Base-by-base conservation (phyloP, 2,329 filamentous ascomycete genomes). In the Penicillium sp. region DNA sequence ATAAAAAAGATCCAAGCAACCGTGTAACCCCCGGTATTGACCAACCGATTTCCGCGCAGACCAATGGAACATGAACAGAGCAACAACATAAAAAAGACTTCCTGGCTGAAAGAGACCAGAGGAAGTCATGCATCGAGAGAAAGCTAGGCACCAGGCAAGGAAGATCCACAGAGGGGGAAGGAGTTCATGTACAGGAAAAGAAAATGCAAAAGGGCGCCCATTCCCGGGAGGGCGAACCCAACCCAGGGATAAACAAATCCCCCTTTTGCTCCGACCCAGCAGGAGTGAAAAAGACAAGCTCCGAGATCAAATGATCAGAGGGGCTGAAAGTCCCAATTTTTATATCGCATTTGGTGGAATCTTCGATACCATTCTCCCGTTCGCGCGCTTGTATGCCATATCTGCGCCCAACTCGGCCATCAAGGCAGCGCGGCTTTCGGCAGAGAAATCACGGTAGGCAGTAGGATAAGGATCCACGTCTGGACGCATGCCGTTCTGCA, bases 401-500 rank as follows among this genome's bases (percentile, higher is more conserved):
- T 73, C 70, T 26, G 69, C 68, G 7, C 69, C 68, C n/a, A 68
- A 53, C 22, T 72, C 68, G 37, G 61, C 66, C 63, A 70, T 70
- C n/a, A 70, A 62, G 9, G 68, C 63, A 22, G 64, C 63, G 22
- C 70, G 67, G 26, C 67, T 68, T 33, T 71, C 70, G 10, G 70
- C 69, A 3, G 73, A 70, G 49, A 67, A 67, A 40, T 74, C 69
- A 13, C 71, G 73, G 45, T 68, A 66, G 10, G 59, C 45, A n/a
- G 40, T 61, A 17, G 69, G 59, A 67, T 72, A 65, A 45, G 60
- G 38, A 28, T 77, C 69, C 37, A 67, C 58, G 57, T 77, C 75
- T 8, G 81, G 80, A 30, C 81, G 78, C 75, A 77, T 77, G 56
- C 80, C 80, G 63, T 83, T 80, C 63, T 77, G 72, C 30, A 82